phyloP scores from a whole-genome alignment of 345 rosid genomes.

The Mercurialis annua region DNA sequence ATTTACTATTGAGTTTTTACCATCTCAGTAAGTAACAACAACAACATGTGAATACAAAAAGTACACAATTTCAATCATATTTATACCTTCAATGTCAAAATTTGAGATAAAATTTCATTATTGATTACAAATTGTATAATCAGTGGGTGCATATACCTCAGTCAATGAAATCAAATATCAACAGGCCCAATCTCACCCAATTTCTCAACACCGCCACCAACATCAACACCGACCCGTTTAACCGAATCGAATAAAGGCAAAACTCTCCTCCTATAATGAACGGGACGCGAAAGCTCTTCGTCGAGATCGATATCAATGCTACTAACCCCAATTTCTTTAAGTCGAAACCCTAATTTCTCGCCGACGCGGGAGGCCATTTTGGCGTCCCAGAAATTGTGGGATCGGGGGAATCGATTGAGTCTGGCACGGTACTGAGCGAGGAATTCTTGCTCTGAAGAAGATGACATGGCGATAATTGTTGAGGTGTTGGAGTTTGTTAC shows the following conservation, averaged over 20 bases:
- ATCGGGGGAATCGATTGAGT: slow-evolving; percentile 55
- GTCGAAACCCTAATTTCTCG: slow-evolving; percentile 69
- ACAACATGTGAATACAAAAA: too few relatives aligned
- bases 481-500: slow-evolving; percentile 58
- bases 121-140: neutral
- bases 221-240: slow-evolving; percentile 61
- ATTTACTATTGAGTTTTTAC: too few relatives aligned
- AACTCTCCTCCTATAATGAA: slow-evolving; percentile 59
- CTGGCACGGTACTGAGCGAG: slow-evolving; percentile 55
- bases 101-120: neutral
- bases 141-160: neutral
- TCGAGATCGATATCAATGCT: slow-evolving; percentile 47
- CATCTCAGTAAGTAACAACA: too few relatives aligned
- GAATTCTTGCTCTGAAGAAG: slow-evolving; percentile 76
- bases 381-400: slow-evolving; percentile 58
- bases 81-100: neutral
- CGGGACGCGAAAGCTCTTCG: slow-evolving; percentile 71
- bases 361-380: slow-evolving; percentile 76
- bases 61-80: neutral
- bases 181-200: slow-evolving; percentile 36
- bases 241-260: slow-evolving; percentile 72
- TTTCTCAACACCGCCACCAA: slow-evolving; percentile 69
- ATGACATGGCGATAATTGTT: slow-evolving; percentile 83
- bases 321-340: slow-evolving; percentile 59
- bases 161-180: neutral